Evolutionary conservation across 495 filamentous ascomycete genomes (phyloP), one percentile per base, ranked within the genome.

Genomic region (Cladorrhinum samala): DNA sequence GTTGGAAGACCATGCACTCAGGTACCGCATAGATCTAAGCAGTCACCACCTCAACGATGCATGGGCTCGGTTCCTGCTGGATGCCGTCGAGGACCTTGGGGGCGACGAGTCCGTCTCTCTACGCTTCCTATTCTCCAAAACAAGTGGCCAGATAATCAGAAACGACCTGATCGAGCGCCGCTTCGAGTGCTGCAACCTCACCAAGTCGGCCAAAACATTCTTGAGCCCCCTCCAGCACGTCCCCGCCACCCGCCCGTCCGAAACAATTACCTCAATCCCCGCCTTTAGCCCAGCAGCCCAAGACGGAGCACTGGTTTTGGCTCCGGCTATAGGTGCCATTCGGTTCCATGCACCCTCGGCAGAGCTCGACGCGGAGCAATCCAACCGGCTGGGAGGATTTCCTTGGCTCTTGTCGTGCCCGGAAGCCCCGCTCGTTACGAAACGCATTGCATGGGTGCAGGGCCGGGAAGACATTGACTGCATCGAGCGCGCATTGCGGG

Each of bases 391-490:
- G 9, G 23, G 24, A 3, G 17, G 13, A 14, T 47, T 62, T 25
- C 57, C 63, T 9, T 68, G 56, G 57, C 42, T 63, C 16, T 3
- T 50, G 27, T 2, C 52, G 1, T 33, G 6, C 11, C 6, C 5
- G 27, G 27, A 33, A 11, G n/a, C 44, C 1, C 46, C 39, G 19
- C 19, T 38, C 45, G 6, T 13, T 30, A 42, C 3, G 3, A 49
- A 43, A 9, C 54, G 60, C 23, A 53, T 63, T 37, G 37, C 54
- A 27, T 60, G 57, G 57, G 46, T 60, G 46, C 57, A 63, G 49
- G 61, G 57, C 39, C 57, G 55, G 24, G 58, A 50, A 14, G 47
- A 62, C 40, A 54, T 58, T 11, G 43, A 46, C 3, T 40, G 48
- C 46, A 27, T 52, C 36, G 38, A 46, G 17, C 45, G 43, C 14